Evolutionary conservation across 192 early-diverging fungal species (phyloP).

Genomic region (Coemansia sp.): DNA sequence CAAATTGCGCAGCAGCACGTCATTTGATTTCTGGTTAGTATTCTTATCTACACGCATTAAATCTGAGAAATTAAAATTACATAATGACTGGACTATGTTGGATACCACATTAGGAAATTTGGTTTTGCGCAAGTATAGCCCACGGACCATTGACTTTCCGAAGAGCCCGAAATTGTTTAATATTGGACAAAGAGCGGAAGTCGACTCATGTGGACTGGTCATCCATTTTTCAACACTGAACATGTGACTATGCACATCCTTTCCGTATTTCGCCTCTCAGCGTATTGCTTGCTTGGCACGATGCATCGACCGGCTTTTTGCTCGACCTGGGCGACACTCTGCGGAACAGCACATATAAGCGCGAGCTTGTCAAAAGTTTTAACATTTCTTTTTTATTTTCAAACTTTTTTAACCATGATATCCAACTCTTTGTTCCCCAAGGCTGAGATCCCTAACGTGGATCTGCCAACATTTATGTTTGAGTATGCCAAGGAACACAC

Average conservation of each 20-base stretch:
- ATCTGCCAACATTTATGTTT: conserved; percentile 51
- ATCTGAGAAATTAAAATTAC: too few species aligned
- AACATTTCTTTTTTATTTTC: not conserved
- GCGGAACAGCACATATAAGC: not conserved
- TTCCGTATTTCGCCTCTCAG: not conserved
- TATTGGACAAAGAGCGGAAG: not conserved
- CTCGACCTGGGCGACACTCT: not conserved
- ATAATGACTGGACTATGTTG: too few species aligned
- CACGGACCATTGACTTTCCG: not conserved
- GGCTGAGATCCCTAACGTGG: conserved; percentile 29
- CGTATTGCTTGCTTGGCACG: too few species aligned
- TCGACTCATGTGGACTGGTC: not conserved
- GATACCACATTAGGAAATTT: not conserved
- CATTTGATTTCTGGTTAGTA: too few species aligned
- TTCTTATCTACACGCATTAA: too few species aligned
- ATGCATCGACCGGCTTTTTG: too few species aligned
- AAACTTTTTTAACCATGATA: conserved; percentile 29
- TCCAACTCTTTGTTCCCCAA: conserved; percentile 31
- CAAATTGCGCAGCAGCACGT: too few species aligned
- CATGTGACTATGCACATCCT: not conserved
- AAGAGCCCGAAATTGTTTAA: not conserved
- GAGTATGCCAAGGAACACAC: conserved; percentile 22
- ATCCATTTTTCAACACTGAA: not conserved
- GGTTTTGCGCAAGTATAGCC: not conserved
- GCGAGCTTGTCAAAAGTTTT: not conserved